A percentile compares a stretch with the other conserved stretches of the same genome.
phyloP scores from a whole-genome alignment of 805 yeast species.

The Candida pseudofarinosa region DNA sequence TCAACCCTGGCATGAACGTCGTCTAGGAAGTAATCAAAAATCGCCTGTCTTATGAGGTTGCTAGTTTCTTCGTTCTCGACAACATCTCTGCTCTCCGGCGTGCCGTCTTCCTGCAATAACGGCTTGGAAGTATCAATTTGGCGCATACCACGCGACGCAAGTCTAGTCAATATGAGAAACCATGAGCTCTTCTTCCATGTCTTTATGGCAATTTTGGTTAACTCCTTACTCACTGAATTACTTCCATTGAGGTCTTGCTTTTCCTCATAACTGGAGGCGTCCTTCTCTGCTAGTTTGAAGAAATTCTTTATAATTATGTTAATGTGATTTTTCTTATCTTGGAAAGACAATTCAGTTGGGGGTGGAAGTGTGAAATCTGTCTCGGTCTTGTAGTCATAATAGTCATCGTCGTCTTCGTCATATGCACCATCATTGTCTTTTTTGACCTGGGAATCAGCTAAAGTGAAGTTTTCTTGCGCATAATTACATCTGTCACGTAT shows the following conservation, averaged over 20 bases:
- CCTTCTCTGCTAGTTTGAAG: constrained; percentile 42
- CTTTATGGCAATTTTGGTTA: constrained; percentile 54
- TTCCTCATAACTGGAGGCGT: constrained; percentile 10
- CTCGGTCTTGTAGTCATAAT: constrained; percentile 34
- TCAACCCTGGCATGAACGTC: constrained; percentile 73
- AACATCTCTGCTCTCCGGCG: constrained; percentile 20
- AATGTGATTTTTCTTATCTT: constrained; percentile 56
- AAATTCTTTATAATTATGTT: constrained; percentile 56
- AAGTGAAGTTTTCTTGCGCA: constrained; percentile 12
- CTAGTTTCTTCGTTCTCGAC: constrained; percentile 41
- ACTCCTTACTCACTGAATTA: constrained; percentile 36
- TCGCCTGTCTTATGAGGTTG: constrained; percentile 60
- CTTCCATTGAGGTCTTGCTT: constrained; percentile 6
- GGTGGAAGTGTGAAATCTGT: constrained; percentile 51
- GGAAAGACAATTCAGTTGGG: constrained; percentile 49
- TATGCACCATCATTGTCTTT: constrained; percentile 9
- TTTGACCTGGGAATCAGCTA: constrained; percentile 2
- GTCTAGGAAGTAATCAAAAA: constrained; percentile 68
- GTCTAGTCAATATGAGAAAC: constrained; percentile 68
- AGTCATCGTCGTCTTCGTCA: constrained; percentile 26
- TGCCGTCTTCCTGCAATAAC: constrained; percentile 4
- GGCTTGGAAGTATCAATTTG: constrained; percentile 11
- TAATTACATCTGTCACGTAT: constrained; percentile 62
- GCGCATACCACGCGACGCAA: constrained; percentile 77
- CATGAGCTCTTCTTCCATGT: constrained; percentile 65